These are phyloP conservation scores for Pistacia atlantica DNA, from an alignment of 345 rosid species.

Conservation along the genomic window DNA sequence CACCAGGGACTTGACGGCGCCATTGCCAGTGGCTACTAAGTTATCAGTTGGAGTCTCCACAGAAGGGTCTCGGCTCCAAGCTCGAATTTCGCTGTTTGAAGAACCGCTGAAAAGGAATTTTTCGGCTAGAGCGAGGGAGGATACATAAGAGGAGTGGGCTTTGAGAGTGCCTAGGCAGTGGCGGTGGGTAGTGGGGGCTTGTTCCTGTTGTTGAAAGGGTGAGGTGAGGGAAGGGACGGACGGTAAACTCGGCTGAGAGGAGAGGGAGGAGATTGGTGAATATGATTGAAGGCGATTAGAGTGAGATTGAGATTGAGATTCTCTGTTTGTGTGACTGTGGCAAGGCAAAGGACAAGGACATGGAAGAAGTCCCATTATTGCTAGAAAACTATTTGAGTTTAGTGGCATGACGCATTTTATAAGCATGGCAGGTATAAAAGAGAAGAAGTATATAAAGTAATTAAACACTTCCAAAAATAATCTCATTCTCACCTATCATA, in stretches of 20 bases:
- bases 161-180: slow-evolving; percentile 52
- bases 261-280: slow-evolving; percentile 44
- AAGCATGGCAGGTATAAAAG: no score
- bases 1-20: slow-evolving; percentile 59
- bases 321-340: slow-evolving; percentile 3
- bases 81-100: slow-evolving; percentile 54
- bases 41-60: slow-evolving; percentile 4
- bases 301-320: slow-evolving; percentile 14
- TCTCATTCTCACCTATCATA: no score
- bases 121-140: slow-evolving; percentile 50
- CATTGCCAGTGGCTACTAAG: slow-evolving; percentile 32
- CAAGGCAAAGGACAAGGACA: slow-evolving; percentile 34
- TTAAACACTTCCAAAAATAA: no score
- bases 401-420: not conserved
- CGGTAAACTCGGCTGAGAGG: slow-evolving; percentile 52
- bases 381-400: not conserved
- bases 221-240: slow-evolving; percentile 48
- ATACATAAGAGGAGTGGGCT: slow-evolving; percentile 50
- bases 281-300: slow-evolving; percentile 30
- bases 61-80: slow-evolving; percentile 42
- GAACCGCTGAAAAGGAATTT: slow-evolving; percentile 51
- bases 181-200: slow-evolving; percentile 25
- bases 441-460: no score
- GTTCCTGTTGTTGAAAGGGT: slow-evolving; percentile 7
- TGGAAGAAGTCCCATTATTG: slow-evolving; percentile 45